These are phyloP conservation scores for Batkoa obscura DNA, from an alignment of 371 early-diverging fungal genomes.

Conservation along the genomic window DNA sequence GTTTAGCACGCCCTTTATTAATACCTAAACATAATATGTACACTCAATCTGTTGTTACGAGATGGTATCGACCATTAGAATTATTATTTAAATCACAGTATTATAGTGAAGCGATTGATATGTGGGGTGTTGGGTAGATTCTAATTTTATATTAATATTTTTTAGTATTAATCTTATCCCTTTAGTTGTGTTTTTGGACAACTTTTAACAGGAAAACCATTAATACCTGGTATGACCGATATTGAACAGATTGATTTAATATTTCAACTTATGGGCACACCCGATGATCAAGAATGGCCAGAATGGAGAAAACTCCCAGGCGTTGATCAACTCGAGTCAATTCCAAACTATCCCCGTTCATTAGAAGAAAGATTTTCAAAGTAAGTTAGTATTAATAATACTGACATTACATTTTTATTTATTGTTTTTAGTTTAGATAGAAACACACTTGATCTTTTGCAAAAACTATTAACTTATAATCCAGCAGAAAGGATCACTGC, in stretches of 20 bases:
- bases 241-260: constrained; percentile 64
- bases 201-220: constrained; percentile 50
- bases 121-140: constrained; percentile 92
- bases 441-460: constrained; percentile 10
- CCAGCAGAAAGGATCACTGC: constrained; percentile 61
- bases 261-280: constrained; percentile 23
- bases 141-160: no score
- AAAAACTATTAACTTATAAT: constrained; percentile 51
- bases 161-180: no score
- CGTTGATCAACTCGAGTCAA: no score
- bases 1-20: constrained; percentile 78
- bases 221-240: constrained; percentile 64
- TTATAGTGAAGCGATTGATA: constrained; percentile 84
- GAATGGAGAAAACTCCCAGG: constrained; percentile 43
- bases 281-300: constrained; percentile 49
- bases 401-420: no score
- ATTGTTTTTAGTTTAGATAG: constrained; percentile 8
- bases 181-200: constrained; percentile 74
- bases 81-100: constrained; percentile 66
- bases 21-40: no score
- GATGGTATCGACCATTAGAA: constrained; percentile 98
- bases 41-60: constrained; percentile 87
- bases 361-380: no score
- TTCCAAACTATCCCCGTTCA: no score
- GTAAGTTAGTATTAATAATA: no score